Evolutionary conservation across 2,329 filamentous ascomycete species (phyloP).

Genomic region (Alternaria burnsii): DNA sequence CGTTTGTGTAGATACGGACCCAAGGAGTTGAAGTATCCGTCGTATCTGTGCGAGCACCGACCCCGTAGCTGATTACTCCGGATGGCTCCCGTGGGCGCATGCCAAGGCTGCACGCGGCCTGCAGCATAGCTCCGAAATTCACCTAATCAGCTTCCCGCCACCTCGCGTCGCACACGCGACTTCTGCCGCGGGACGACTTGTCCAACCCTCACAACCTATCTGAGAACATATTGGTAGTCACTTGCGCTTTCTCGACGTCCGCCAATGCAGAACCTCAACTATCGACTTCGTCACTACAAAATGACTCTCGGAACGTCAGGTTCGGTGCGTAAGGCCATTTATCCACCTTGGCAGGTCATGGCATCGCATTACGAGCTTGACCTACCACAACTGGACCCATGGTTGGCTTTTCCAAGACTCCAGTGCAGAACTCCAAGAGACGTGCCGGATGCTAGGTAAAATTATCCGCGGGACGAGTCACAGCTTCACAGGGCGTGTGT

Average conservation of each 20-base stretch:
- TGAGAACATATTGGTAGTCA: background rate
- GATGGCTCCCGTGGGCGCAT: background rate
- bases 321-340: constrained; percentile 25
- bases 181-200: background rate
- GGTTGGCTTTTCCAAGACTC: constrained; percentile 3
- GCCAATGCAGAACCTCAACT: background rate
- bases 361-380: constrained; percentile 14
- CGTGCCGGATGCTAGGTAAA: constrained; percentile 14
- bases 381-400: constrained; percentile 6
- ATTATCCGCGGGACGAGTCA: constrained; percentile 27
- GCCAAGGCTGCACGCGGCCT: background rate
- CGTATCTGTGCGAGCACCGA: background rate
- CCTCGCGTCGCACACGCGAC: background rate
- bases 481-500: constrained; percentile 2
- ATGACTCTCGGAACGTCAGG: background rate
- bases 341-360: constrained; percentile 28
- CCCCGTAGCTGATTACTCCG: background rate
- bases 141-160: background rate
- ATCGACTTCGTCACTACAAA: background rate
- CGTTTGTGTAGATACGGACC: background rate
- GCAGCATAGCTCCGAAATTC: background rate
- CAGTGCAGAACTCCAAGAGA: constrained; percentile 1
- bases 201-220: background rate
- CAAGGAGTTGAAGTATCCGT: background rate
- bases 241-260: background rate